Conservation (phyloP, 306 rosid species). For the Citrullus colocynthis region DNA sequence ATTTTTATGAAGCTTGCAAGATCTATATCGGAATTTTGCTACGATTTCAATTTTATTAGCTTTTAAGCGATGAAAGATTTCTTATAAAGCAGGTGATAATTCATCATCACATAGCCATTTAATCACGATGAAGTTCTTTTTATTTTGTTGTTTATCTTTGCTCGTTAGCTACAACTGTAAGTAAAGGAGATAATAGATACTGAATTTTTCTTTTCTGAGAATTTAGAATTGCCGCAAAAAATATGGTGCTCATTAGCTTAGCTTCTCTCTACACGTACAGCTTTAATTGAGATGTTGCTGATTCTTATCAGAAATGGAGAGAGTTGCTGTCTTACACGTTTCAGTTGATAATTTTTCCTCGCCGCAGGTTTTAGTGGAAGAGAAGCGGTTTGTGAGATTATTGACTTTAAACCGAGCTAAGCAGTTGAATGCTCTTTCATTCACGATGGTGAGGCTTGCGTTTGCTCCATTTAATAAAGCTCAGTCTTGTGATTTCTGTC, state of each 20-base stretch:
- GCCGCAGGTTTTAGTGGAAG: slow-evolving; percentile 52
- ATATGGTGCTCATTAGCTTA: not conserved
- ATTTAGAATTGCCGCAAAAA: not conserved
- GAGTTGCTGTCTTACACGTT: not conserved
- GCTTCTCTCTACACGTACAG: not conserved
- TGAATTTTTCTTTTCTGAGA: not conserved
- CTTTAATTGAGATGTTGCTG: not conserved
- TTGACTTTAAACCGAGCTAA: slow-evolving; percentile 61
- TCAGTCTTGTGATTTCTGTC: not conserved
- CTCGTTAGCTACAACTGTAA: not conserved
- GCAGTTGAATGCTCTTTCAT: slow-evolving; percentile 67
- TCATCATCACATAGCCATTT: not conserved
- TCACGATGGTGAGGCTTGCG: slow-evolving; percentile 38
- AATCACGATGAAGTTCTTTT: not conserved
- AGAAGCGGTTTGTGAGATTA: slow-evolving; percentile 28
- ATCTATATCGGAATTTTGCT: not conserved
- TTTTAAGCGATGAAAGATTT: not conserved
- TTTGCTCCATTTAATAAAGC: not conserved
- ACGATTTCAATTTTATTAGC: not conserved
- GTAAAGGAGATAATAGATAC: not conserved
- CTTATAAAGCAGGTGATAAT: not conserved
- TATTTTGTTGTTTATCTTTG: not conserved
- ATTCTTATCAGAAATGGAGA: not conserved
- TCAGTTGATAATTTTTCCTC: not conserved
- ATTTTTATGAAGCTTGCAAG: not conserved